phyloP scores from a whole-genome alignment of 148 eudicot species.

The Pouteria glomerata region DNA sequence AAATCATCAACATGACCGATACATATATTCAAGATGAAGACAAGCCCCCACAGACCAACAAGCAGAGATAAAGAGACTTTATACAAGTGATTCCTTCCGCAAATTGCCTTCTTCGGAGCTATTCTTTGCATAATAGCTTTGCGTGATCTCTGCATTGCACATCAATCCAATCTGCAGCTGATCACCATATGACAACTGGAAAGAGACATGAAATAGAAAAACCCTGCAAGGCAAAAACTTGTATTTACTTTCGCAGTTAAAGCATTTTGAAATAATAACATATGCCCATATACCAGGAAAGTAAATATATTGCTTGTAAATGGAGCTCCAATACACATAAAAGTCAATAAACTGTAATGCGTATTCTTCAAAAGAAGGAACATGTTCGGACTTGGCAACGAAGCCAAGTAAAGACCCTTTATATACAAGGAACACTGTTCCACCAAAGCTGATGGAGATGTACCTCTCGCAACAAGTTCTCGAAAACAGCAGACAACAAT shows the following conservation, averaged over 20 bases:
- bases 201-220: background rate
- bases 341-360: background rate
- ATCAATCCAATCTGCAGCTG: conserved; percentile 36
- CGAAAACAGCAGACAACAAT: background rate
- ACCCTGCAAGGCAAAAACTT: conserved; percentile 5
- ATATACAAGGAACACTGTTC: background rate
- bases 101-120: conserved; percentile 48
- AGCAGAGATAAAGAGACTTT: conserved; percentile 64
- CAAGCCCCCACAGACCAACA: conserved; percentile 66
- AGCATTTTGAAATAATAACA: background rate
- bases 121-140: conserved; percentile 87
- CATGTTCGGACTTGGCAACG: background rate
- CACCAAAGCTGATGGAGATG: conserved; percentile 1
- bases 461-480: background rate
- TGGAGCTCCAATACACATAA: background rate
- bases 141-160: conserved; percentile 95
- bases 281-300: background rate
- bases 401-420: conserved; percentile 10
- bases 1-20: conserved; percentile 62
- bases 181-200: background rate
- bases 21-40: conserved; percentile 65
- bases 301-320: background rate
- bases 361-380: background rate
- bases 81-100: conserved; percentile 46
- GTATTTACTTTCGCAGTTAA: background rate